Conservation (phyloP, 768 basidiomycete genomes). For the Dentipellis fragilis region DNA sequence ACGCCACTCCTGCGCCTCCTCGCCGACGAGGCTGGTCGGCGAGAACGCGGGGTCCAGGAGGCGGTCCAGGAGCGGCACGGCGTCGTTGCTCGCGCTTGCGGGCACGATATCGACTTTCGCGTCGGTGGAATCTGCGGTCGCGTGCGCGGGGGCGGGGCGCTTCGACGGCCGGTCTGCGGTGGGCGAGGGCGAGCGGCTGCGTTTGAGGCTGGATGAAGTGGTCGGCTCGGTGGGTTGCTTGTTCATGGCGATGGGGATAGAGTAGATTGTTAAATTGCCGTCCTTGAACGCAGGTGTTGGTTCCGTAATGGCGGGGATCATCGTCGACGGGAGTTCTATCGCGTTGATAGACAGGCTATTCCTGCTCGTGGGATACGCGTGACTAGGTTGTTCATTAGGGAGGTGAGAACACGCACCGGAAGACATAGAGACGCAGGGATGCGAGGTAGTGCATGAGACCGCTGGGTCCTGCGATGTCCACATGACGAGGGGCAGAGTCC, state of each 20-base stretch:
- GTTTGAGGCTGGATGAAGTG: slow-evolving; percentile 15
- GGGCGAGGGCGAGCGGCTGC: slow-evolving; percentile 19
- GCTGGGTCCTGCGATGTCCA: slow-evolving; percentile 63
- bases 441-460: slow-evolving; percentile 66
- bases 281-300: slow-evolving; percentile 46
- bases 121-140: neutral
- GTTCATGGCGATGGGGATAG: slow-evolving; percentile 33
- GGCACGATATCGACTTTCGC: neutral
- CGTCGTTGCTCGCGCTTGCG: neutral
- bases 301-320: slow-evolving; percentile 16
- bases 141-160: slow-evolving; percentile 3
- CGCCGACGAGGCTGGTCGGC: slow-evolving; percentile 26
- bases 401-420: slow-evolving; percentile 37
- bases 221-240: neutral
- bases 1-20: slow-evolving; percentile 47
- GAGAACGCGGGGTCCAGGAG: slow-evolving; percentile 20
- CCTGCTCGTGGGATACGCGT: slow-evolving; percentile 21
- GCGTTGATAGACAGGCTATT: slow-evolving; percentile 39
- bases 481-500: slow-evolving; percentile 48
- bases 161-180: slow-evolving; percentile 13
- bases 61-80: slow-evolving; percentile 15
- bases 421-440: slow-evolving; percentile 56
- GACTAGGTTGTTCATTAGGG: neutral
- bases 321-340: slow-evolving; percentile 29
- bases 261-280: slow-evolving; percentile 54